phyloP scores from a whole-genome alignment of 1,139 yeast genomes.

The Zygoascus meyerae region DNA sequence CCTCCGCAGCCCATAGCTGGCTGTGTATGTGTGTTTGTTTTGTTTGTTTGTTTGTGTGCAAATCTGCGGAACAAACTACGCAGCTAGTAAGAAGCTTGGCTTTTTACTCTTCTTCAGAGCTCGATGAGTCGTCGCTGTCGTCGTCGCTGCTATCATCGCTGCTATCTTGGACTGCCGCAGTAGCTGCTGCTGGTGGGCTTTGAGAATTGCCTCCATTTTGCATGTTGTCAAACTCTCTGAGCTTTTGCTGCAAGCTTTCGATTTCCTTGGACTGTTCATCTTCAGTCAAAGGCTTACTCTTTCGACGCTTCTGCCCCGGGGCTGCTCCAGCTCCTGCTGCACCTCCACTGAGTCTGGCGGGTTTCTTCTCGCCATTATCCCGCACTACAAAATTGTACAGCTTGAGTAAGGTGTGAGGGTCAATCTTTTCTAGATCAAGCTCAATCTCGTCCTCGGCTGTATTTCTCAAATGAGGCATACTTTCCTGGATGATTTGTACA shows the following conservation, averaged over 20 bases:
- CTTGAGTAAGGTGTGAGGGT: conserved; percentile 74
- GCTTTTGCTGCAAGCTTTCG: conserved; percentile 75
- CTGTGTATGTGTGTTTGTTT: not conserved
- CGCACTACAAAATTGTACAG: conserved; percentile 75
- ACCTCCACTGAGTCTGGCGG: conserved; percentile 12
- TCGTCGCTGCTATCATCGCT: conserved; percentile 23
- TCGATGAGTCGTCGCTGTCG: conserved; percentile 24
- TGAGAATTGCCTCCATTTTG: conserved; percentile 21
- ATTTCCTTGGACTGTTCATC: conserved; percentile 73
- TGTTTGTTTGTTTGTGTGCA: not conserved
- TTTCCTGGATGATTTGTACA: conserved; percentile 78
- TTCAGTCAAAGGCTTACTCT: conserved; percentile 51
- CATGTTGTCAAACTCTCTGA: conserved; percentile 62
- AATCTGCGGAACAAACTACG: not conserved
- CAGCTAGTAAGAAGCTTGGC: not conserved
- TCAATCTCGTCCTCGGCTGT: conserved; percentile 83
- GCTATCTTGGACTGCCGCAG: conserved; percentile 15
- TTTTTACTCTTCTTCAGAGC: conserved; percentile 31
- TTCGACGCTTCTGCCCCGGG: conserved; percentile 42
- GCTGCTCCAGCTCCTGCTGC: conserved; percentile 22
- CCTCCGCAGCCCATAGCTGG: not conserved
- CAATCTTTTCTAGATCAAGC: conserved; percentile 90
- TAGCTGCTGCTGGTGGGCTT: conserved; percentile 6
- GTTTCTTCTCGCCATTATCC: conserved; percentile 40
- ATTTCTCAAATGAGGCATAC: conserved; percentile 71